Percentiles rank a stretch among this genome's conserved stretches.
Evolutionary conservation across 306 rosid species (phyloP).

Genomic region (Geum urbanum): DNA sequence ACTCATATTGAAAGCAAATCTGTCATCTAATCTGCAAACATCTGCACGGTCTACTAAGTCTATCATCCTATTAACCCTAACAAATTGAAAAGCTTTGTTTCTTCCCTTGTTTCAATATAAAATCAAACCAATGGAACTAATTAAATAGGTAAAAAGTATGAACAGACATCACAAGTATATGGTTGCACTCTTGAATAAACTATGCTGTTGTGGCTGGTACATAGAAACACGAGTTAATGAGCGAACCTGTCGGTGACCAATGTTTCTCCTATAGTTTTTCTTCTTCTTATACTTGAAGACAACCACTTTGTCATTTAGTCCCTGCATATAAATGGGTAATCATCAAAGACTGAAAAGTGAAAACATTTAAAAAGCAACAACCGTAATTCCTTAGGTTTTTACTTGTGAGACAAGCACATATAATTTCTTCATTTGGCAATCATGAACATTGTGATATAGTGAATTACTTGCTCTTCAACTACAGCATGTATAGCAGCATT

Average conservation of each 20-base stretch:
- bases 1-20: background rate
- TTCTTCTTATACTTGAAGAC: slow-evolving; percentile 88
- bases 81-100: slow-evolving; percentile 3
- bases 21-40: background rate
- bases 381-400: background rate
- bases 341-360: background rate
- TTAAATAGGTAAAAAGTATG: background rate
- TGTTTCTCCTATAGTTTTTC: slow-evolving; percentile 82
- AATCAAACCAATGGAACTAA: background rate
- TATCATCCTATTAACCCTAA: slow-evolving; percentile 1
- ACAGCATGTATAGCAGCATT: slow-evolving; percentile 92
- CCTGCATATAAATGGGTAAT: slow-evolving; percentile 40
- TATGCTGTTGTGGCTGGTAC: slow-evolving; percentile 2
- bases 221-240: background rate
- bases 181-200: background rate
- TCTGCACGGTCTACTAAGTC: background rate
- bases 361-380: slow-evolving; percentile 10
- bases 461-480: slow-evolving; percentile 89
- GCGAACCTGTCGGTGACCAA: slow-evolving; percentile 81
- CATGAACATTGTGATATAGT: slow-evolving; percentile 2
- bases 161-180: background rate
- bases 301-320: slow-evolving; percentile 65
- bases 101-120: background rate
- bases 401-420: background rate
- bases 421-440: background rate